A percentile compares a stretch with the other conserved stretches of the same genome.
Evolutionary conservation across 495 filamentous ascomycete genomes (phyloP).

Genomic region (Penicillium fimorum): DNA sequence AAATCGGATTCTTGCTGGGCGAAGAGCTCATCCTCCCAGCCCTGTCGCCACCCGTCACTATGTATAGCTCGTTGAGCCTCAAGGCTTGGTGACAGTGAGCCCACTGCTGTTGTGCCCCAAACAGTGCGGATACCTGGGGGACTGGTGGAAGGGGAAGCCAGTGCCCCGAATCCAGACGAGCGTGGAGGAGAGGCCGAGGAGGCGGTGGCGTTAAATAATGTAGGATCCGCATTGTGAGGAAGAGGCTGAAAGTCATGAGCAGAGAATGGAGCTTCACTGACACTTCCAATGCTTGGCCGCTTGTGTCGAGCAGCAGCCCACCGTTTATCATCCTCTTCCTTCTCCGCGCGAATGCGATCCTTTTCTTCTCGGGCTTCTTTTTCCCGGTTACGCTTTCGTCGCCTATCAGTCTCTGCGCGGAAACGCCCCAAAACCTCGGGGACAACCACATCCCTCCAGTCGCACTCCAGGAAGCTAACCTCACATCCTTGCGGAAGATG

Average conservation of each 20-base stretch:
- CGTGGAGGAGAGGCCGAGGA: constrained; percentile 61
- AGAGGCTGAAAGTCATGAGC: constrained; percentile 69
- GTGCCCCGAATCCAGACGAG: constrained; percentile 55
- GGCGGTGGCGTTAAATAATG: constrained; percentile 42
- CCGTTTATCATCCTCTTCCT: constrained; percentile 66
- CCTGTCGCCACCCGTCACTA: constrained; percentile 80
- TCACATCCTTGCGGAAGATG: constrained; percentile 93
- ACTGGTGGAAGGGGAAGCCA: constrained; percentile 75
- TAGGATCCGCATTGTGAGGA: constrained; percentile 39
- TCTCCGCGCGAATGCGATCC: constrained; percentile 82
- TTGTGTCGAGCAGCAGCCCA: constrained; percentile 55
- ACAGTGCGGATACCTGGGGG: constrained; percentile 74
- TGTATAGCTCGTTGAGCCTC: constrained; percentile 31
- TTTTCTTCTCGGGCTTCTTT: constrained; percentile 90
- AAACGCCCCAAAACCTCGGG: constrained; percentile 74
- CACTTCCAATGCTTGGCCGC: constrained; percentile 37
- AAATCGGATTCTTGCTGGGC: constrained; percentile 46
- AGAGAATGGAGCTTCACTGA: constrained; percentile 42
- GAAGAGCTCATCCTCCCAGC: constrained; percentile 67
- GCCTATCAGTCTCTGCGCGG: constrained; percentile 69
- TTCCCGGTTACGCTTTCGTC: constrained; percentile 76
- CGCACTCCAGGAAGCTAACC: constrained; percentile 91
- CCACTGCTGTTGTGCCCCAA: constrained; percentile 76
- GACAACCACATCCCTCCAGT: constrained; percentile 89
- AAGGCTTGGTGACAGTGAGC: constrained; percentile 48